Base-by-base conservation (phyloP, 1,139 yeast genomes). In the Hansenula sp. region DNA sequence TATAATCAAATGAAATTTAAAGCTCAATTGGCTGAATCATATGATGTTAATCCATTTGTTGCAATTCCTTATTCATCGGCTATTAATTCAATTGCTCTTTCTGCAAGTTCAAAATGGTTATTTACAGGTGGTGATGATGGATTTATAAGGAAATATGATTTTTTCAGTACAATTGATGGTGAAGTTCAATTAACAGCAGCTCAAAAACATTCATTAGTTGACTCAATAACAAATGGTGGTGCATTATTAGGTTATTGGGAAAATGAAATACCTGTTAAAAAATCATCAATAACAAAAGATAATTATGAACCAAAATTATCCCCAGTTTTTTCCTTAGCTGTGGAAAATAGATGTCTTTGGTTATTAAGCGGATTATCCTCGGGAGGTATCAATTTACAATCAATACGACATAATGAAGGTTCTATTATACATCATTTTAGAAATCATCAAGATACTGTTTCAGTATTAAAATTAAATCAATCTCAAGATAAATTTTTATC, bases 111-210 rank as follows among this genome's bases (percentile, higher is more conserved):
- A 36, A 82, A 82, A 57, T 90, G 90, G 84, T 71, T 92, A 41
- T 80, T 90, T 54, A 83, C 96, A 1, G 99, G 99, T 18, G 98
- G 98, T 6, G 94, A 87, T 50, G 99, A 92, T 60, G 99, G 99
- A 12, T 87, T 81, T 54, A 85, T 92, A 32, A 69, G 98, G 38
- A 87, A 86, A 57, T 92, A 83, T 62, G 96, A 94, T 61, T 84
- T 92, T 49, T 74, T 82, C 35, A 83, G 82, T 29, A 84, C 96
- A 1, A 76, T 92, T 22, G 90, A 86, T 53, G 97, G 97, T n/a
- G 86, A 85, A 55, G 69, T 85, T 6, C 94, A 95, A 3, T 66
- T 92, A 42, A 92, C 98, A 0, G 86, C 89, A 54, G 90, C 96
- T 2, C 98, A 92, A 60, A 79, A 79, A 53, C 98, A 92, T 60